phyloP scores from a whole-genome alignment of 495 filamentous ascomycete genomes.

The Paragyromitra xinjiangensis region DNA sequence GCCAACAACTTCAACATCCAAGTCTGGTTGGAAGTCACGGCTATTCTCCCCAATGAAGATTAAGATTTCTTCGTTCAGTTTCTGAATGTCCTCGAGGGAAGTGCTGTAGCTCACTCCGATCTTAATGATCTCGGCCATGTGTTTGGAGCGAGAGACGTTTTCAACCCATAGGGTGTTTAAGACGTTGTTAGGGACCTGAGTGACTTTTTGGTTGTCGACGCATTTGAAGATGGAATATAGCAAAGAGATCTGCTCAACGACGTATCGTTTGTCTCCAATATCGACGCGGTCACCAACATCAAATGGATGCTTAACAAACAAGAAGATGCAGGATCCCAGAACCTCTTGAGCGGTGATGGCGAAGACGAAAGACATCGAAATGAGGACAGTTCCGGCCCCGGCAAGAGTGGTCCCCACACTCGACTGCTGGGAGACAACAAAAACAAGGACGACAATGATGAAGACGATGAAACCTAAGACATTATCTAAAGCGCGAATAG shows the following conservation, averaged over 20 bases:
- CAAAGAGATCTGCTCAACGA: conserved; percentile 92
- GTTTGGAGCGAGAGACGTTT: conserved; percentile 86
- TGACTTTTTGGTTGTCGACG: conserved; percentile 80
- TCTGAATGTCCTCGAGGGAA: conserved; percentile 83
- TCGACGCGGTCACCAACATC: conserved; percentile 96
- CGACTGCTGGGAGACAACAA: conserved; percentile 64
- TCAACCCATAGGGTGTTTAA: conserved; percentile 92
- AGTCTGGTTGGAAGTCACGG: conserved; percentile 88
- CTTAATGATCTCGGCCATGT: conserved; percentile 87
- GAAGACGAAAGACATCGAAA: conserved; percentile 95
- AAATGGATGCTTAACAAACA: conserved; percentile 89
- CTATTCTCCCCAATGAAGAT: conserved; percentile 86
- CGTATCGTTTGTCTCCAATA: conserved; percentile 73
- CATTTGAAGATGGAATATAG: conserved; percentile 93
- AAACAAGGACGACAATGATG: conserved; percentile 83
- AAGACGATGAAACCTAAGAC: conserved; percentile 80
- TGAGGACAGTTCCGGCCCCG: conserved; percentile 91
- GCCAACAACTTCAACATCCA: conserved; percentile 78
- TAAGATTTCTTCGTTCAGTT: conserved; percentile 81
- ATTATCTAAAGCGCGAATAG: conserved; percentile 86
- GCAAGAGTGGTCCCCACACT: conserved; percentile 80
- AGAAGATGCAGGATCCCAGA: conserved; percentile 93
- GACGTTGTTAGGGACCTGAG: conserved; percentile 89
- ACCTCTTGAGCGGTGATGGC: conserved; percentile 90
- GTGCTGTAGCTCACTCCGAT: conserved; percentile 86